Base-by-base conservation (phyloP, 345 rosid genomes). In the Eucalyptus albens region DNA sequence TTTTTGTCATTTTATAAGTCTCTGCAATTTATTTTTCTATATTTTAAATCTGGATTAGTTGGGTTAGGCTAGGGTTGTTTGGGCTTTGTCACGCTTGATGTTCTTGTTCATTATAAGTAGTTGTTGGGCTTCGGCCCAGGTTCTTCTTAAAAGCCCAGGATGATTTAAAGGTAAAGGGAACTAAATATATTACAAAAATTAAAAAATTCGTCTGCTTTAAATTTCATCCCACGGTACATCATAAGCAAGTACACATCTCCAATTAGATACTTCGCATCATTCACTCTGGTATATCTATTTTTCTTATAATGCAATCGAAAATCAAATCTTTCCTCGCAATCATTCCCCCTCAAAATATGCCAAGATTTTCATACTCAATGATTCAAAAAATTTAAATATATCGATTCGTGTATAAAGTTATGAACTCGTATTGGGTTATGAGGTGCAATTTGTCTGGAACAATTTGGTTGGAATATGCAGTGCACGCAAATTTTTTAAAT, bases 391-490 rank as follows among this genome's bases (percentile, higher is more conserved):
- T 3, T 16, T 31, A 31, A 67, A 67, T 31, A 67, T n/a, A 6
- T 3, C 1, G 0, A 8, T 31, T 16, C 1, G 4, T 37, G 44
- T 9, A 10, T 69, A 11, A 72, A 37, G 1, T 37, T 72, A 33
- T 33, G 40, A 33, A 17, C 12, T 19, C 4, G 4, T 1, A 69
- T 17, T 6, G 7, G 4, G 12, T 33, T 9, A 16, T 33, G 0
- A 72, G 45, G 22, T 19, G 14, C 6, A 22, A 72, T 72, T 22
- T 10, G 2, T 72, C 1, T 4, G 8, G 37, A 69, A 72, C 26
- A 10, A 11, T 6, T 9, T 11, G 26, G 2, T 72, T 0, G 1
- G 21, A 37, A 37, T 12, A 4, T 72, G 8, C 2, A 4, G 8
- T 0, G 45, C 45, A 21, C 5, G 0, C 1, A 11, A 19, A 5